Conservation (phyloP, 371 early-diverging fungal genomes). For the Rozella allomycis region DNA sequence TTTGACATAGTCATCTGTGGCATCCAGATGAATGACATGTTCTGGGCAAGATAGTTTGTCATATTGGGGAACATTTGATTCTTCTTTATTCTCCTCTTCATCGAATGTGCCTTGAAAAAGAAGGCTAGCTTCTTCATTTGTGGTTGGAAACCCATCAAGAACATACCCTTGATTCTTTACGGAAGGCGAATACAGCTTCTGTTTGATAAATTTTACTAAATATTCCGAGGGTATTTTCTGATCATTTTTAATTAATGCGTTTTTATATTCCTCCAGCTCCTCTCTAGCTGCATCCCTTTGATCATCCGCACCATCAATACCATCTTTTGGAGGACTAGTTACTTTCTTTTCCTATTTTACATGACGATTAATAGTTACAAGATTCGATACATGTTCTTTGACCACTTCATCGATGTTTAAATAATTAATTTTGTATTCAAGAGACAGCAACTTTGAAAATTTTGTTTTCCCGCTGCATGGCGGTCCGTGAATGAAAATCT, state of each 20-base stretch:
- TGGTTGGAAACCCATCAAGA: slow-evolving; percentile 22
- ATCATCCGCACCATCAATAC: slow-evolving; percentile 9
- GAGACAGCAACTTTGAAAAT: slow-evolving; percentile 14
- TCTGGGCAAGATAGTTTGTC: slow-evolving; percentile 18
- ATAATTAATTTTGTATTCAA: slow-evolving; percentile 19
- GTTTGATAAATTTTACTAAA: slow-evolving; percentile 17
- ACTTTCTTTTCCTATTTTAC: slow-evolving; percentile 8
- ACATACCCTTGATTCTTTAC: slow-evolving; percentile 30
- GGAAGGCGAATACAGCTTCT: slow-evolving; percentile 19
- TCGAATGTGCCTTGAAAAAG: slow-evolving; percentile 17
- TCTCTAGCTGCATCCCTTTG: slow-evolving; percentile 10
- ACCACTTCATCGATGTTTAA: slow-evolving; percentile 17
- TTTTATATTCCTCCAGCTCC: slow-evolving; percentile 5
- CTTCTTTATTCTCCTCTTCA: slow-evolving; percentile 16
- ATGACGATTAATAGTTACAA: slow-evolving; percentile 11
- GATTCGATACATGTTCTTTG: slow-evolving; percentile 12
- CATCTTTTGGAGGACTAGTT: slow-evolving; percentile 5
- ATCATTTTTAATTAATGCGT: no score
- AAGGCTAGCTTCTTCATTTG: slow-evolving; percentile 12
- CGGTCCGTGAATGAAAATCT: slow-evolving; percentile 23
- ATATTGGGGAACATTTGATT: slow-evolving; percentile 3
- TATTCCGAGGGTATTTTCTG: slow-evolving; percentile 12
- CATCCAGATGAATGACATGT: slow-evolving; percentile 18
- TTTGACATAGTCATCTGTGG: slow-evolving; percentile 18
- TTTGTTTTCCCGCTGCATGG: slow-evolving; percentile 22